Base-by-base conservation (phyloP, 2,329 filamentous ascomycete genomes). In the Monosporascus sp. region DNA sequence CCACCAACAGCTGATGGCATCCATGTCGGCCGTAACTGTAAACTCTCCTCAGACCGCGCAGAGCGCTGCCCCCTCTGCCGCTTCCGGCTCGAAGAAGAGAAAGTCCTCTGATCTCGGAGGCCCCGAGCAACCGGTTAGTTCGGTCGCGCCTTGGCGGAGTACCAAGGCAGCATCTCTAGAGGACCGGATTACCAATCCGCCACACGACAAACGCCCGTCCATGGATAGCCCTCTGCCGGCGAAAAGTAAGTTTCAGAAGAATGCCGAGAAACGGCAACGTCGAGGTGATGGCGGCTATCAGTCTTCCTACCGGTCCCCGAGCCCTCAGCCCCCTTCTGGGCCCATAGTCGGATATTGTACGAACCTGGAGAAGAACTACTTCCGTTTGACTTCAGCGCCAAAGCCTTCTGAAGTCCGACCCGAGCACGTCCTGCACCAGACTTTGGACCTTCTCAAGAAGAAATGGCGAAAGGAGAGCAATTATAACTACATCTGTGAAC, bases 401-500 rank as follows among this genome's bases (percentile, higher is more conserved):
- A 89, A 95, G 60, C 86, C 92, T 52, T 88, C 92, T 65, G 87
- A 87, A 63, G 94, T 99, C 49, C 91, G 94, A 46, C 94, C 94
- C 22, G 80, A 96, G 67, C 74, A 74, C 48, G 78, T 99, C 22
- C 75, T 99, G 58, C 85, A 87, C 61, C 86, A 94, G 73, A 92
- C 93, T 6, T 74, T 99, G 70, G 90, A 95, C 62, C 76, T 95
- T 48, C 76, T 99, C 59, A 95, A 96, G 77, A 89, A 87, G 76
- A 97, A 96, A 74, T 99, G 94, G 94, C 88, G 86, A 68, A 84
- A 86, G 62, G 91, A 97, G 65, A 87, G 86, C 74, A 96, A 97
- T 74, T 99, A 99, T 73, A 86, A 85, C 62, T 99, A 97, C 74
- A 96, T 97, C 59, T 97, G 94, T 82, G 92, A 99, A 70, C 94